A percentile compares a stretch with the other conserved stretches of the same genome.
phyloP scores from a whole-genome alignment of 169 alveolate genomes.

The Plasmodium relictum region DNA sequence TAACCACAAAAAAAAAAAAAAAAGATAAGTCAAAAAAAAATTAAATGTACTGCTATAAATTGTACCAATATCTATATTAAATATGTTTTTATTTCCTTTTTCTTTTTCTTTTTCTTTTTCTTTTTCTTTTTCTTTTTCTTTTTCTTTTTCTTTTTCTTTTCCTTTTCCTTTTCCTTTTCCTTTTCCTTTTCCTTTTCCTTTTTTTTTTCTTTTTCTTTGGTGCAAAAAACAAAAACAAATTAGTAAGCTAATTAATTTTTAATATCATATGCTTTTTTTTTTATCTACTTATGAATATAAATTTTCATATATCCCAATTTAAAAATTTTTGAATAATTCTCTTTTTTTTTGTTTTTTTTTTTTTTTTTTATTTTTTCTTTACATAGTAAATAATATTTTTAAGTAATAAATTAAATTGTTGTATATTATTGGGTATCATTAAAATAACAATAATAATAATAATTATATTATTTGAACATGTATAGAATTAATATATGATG shows the following conservation, averaged over 20 bases:
- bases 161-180: not conserved
- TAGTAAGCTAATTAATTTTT: too few species aligned
- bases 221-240: not conserved
- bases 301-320: too few species aligned
- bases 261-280: too few species aligned
- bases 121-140: conserved; percentile 5
- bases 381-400: not conserved
- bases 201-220: not conserved
- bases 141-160: not conserved
- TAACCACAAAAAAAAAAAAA: too few species aligned
- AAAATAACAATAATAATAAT: not conserved
- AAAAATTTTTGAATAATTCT: too few species aligned
- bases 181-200: not conserved
- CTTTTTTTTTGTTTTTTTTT: too few species aligned
- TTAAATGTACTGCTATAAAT: too few species aligned
- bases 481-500: not conserved
- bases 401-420: not conserved
- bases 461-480: not conserved
- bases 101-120: not conserved
- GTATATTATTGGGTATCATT: not conserved
- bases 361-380: too few species aligned
- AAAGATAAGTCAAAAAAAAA: too few species aligned
- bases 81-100: not conserved
- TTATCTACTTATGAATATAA: too few species aligned
- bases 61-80: not conserved